Percentiles rank a stretch among this genome's conserved stretches.
These are phyloP conservation scores for Paraphoma chrysanthemicola DNA, from an alignment of 2,329 filamentous ascomycete genomes.

Conservation along the genomic window DNA sequence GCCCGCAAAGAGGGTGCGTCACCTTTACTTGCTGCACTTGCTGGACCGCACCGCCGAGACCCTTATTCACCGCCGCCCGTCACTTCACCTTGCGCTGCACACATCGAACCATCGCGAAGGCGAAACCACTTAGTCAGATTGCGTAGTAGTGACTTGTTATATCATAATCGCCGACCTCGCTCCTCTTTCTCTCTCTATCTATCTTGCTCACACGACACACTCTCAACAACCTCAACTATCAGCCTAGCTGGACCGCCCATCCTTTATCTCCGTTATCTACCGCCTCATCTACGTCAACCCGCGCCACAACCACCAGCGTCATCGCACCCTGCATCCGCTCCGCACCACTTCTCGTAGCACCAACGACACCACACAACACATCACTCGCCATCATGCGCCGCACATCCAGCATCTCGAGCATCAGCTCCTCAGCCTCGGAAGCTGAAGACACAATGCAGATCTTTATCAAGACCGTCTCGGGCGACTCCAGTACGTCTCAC, in stretches of 20 bases:
- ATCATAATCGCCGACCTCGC: not conserved
- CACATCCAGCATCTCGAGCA: constrained; percentile 50
- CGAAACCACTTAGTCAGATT: constrained; percentile 10
- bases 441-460: constrained; percentile 64
- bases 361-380: not conserved
- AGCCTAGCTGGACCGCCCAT: not conserved
- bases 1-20: constrained; percentile 10
- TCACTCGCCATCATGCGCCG: constrained; percentile 38
- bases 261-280: constrained; percentile 15
- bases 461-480: constrained; percentile 66
- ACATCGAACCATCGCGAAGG: constrained; percentile 5
- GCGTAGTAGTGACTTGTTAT: not conserved
- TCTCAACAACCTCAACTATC: not conserved
- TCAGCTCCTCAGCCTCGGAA: constrained; percentile 52
- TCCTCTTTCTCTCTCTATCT: constrained; percentile 1
- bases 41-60: not conserved
- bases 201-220: constrained; percentile 2
- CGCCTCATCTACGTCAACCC: not conserved
- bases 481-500: constrained; percentile 59
- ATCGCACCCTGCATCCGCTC: constrained; percentile 11
- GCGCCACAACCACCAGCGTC: constrained; percentile 7
- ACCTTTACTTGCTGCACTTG: constrained; percentile 7
- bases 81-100: not conserved
- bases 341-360: constrained; percentile 2
- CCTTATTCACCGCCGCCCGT: not conserved